Conservation (phyloP, 305 asterid species). For the Nicotiana rustica region DNA sequence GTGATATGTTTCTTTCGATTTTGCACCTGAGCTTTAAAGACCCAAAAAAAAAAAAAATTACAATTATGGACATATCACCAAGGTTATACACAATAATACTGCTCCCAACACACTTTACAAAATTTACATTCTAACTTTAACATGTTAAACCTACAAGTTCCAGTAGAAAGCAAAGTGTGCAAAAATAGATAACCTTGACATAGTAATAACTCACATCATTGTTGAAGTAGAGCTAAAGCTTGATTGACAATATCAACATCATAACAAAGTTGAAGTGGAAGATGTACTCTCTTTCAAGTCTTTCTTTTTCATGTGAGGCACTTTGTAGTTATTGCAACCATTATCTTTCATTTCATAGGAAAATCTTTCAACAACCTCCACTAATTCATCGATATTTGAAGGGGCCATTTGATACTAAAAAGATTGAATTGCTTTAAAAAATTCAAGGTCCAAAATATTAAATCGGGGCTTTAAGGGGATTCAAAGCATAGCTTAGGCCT, state of each 20-base stretch:
- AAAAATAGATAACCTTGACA: neutral
- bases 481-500: slow-evolving; percentile 1
- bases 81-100: neutral
- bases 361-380: slow-evolving; percentile 1
- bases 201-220: neutral
- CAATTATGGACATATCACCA: too few species aligned
- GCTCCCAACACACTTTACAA: neutral
- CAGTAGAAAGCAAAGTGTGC: neutral
- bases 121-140: neutral
- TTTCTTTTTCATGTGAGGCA: slow-evolving; percentile 4
- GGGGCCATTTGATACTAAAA: neutral
- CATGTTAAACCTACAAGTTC: neutral
- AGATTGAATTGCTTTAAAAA: neutral
- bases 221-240: neutral
- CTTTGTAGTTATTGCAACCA: slow-evolving; percentile 3
- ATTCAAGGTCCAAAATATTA: slow-evolving; percentile 25
- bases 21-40: too few species aligned
- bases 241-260: neutral
- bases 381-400: slow-evolving; percentile 30
- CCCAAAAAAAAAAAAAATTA: too few species aligned
- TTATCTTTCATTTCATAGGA: neutral
- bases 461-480: slow-evolving; percentile 7
- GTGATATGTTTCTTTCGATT: too few species aligned
- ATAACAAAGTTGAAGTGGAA: neutral
- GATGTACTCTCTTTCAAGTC: neutral